Evolutionary conservation across 192 early-diverging fungal genomes (phyloP).

Genomic region (Umbelopsis sp.): DNA sequence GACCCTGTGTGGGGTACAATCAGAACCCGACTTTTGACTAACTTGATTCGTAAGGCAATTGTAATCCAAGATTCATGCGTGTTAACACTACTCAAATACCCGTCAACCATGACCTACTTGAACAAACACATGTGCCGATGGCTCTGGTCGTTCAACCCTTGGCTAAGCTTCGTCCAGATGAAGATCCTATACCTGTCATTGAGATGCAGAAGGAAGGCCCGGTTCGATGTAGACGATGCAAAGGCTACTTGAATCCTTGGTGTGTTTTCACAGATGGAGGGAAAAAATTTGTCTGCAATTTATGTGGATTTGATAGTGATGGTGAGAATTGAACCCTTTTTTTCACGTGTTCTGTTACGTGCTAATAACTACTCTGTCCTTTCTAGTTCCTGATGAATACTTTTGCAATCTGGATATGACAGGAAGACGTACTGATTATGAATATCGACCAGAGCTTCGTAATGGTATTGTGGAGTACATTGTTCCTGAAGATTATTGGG

Average conservation of each 20-base stretch:
- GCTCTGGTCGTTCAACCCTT: constrained; percentile 92
- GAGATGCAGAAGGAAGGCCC: constrained; percentile 87
- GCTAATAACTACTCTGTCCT: neutral
- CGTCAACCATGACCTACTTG: constrained; percentile 75
- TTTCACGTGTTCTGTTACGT: neutral
- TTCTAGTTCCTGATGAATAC: constrained; percentile 78
- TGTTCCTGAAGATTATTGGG: constrained; percentile 76
- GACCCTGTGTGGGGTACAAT: too few relatives aligned
- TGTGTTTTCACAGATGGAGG: constrained; percentile 90
- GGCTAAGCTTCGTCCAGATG: constrained; percentile 76
- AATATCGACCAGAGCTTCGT: constrained; percentile 84
- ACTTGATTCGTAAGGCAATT: constrained; percentile 58
- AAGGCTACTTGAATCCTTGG: constrained; percentile 92
- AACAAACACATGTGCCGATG: constrained; percentile 79
- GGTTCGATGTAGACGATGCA: constrained; percentile 87
- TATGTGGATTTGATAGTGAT: constrained; percentile 88
- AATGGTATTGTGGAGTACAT: constrained; percentile 91
- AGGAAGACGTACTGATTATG: constrained; percentile 81
- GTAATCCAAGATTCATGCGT: constrained; percentile 89
- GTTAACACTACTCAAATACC: constrained; percentile 89
- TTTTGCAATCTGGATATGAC: constrained; percentile 95
- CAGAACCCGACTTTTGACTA: neutral
- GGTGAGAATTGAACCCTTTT: constrained; percentile 35
- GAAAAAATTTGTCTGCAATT: constrained; percentile 89
- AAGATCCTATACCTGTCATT: constrained; percentile 78